A percentile compares a stretch with the other conserved stretches of the same genome.
phyloP scores from a whole-genome alignment of 139 green algal genomes.

The Desmodesmus armatus region DNA sequence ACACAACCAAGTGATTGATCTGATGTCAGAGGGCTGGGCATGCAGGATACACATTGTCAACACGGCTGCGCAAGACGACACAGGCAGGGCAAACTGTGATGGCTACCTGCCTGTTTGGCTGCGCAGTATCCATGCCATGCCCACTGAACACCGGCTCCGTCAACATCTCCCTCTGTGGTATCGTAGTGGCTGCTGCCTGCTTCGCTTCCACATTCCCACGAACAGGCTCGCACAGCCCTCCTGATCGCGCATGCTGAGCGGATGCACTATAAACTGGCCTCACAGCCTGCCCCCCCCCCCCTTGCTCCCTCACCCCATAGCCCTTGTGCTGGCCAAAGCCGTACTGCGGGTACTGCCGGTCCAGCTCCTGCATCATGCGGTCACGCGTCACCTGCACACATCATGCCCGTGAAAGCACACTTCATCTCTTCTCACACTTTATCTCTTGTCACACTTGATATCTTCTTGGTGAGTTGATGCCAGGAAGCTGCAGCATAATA shows the following conservation, averaged over 20 bases:
- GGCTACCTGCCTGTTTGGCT: too few species aligned
- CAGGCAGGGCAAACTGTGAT: too few species aligned
- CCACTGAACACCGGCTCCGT: neutral
- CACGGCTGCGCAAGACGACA: too few species aligned
- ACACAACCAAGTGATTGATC: neutral
- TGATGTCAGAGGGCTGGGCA: neutral
- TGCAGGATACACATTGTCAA: neutral
- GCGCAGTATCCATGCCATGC: neutral
- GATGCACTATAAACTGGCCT: neutral
- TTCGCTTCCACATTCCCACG: too few species aligned
- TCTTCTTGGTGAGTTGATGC: too few species aligned
- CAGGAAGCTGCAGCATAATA: too few species aligned
- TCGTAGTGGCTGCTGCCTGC: neutral
- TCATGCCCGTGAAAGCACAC: too few species aligned
- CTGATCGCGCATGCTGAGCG: too few species aligned
- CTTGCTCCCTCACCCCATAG: slow-evolving; percentile 6
- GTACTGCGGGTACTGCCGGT: slow-evolving; percentile 81
- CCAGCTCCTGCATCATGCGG: slow-evolving; percentile 85
- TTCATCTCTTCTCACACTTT: too few species aligned
- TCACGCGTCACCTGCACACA: slow-evolving; percentile 89
- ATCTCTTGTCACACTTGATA: too few species aligned
- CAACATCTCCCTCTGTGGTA: neutral
- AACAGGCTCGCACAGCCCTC: too few species aligned
- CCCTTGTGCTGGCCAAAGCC: slow-evolving; percentile 78
- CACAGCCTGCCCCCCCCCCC: neutral